Evolutionary conservation across 768 basidiomycete species (phyloP), one percentile per base, ranked within the genome.

Genomic region (Holtermannia corniformis): DNA sequence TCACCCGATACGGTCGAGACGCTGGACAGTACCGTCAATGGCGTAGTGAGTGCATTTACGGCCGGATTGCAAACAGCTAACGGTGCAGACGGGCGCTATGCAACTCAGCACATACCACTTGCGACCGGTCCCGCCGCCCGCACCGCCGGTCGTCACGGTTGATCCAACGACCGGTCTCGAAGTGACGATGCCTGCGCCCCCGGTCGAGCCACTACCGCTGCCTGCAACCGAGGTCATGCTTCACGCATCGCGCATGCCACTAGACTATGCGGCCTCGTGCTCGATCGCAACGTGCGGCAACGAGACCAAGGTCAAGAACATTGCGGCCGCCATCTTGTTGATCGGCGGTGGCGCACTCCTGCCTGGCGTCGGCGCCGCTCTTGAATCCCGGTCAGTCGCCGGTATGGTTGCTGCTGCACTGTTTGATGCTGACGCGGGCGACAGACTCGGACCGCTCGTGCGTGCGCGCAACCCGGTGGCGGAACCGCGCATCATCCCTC

Each of bases 101-200:
- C 78, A 84, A 10, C 87, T 87, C 51, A 88, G 88, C 10, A 92
- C 89, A 1, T 82, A 85, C 59, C 88, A 92, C 72, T 76, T 93
- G 12, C 72, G 78, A 72, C 78, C 80, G 26, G 60, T 73, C 23
- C 75, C 43, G 46, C 63, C 53, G n/a, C 37, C 54, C 0, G 51
- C 57, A 1, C 44, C 56, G n/a, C 59, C 60, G 42, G 42, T 12
- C 3, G 20, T 21, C 11, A 44, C 45, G 0, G 19, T 50, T 20
- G 55, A 49, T 40, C 58, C 60, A 12, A n/a, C n/a, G n/a, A n/a
- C n/a, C n/a, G n/a, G n/a, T n/a, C n/a, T n/a, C n/a, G 32, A 37
- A 16, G 32, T 7, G 16, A 16, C 16, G 16, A 16, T 37, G 10
- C 16, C 7, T 16, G 16, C 10, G 16, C 32, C 32, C 10, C 32